Evolutionary conservation across 257 asterid species (phyloP).

Genomic region (Lycium ferocissimum): DNA sequence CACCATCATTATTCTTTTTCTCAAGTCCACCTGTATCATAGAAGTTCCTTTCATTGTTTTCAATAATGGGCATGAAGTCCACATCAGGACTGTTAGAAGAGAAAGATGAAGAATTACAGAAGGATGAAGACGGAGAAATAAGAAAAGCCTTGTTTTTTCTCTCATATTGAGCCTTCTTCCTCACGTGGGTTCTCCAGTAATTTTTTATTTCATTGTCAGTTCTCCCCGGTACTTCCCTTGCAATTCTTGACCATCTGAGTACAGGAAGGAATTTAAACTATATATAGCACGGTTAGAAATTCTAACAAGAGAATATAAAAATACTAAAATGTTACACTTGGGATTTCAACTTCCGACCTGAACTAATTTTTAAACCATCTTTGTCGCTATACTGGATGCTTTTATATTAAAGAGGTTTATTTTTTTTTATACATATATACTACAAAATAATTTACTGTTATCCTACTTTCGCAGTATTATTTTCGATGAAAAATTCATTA

Average conservation of each 20-base stretch:
- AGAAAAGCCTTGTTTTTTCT: slow-evolving; percentile 37
- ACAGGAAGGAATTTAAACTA: neutral
- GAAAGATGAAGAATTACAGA: slow-evolving; percentile 52
- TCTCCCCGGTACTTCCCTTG: slow-evolving; percentile 82
- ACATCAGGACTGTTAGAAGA: slow-evolving; percentile 35
- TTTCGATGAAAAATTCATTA: no score
- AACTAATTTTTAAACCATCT: neutral
- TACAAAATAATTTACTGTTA: no score
- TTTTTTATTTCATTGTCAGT: slow-evolving; percentile 93
- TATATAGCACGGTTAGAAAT: neutral
- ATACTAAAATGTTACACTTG: neutral
- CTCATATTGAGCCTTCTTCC: slow-evolving; percentile 77
- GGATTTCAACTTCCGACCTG: neutral
- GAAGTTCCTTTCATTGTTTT: slow-evolving; percentile 52
- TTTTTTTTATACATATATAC: no score
- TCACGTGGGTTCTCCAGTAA: slow-evolving; percentile 88
- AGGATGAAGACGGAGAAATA: slow-evolving; percentile 44
- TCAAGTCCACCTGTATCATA: slow-evolving; percentile 62
- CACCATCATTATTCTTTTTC: slow-evolving; percentile 24
- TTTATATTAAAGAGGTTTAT: neutral
- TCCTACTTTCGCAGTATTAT: no score
- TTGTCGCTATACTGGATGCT: neutral
- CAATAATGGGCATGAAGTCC: slow-evolving; percentile 32
- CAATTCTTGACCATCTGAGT: slow-evolving; percentile 89
- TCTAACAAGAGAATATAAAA: neutral